phyloP scores from a whole-genome alignment of 83 land plant genomes.

The Diphasiastrum complanatum region DNA sequence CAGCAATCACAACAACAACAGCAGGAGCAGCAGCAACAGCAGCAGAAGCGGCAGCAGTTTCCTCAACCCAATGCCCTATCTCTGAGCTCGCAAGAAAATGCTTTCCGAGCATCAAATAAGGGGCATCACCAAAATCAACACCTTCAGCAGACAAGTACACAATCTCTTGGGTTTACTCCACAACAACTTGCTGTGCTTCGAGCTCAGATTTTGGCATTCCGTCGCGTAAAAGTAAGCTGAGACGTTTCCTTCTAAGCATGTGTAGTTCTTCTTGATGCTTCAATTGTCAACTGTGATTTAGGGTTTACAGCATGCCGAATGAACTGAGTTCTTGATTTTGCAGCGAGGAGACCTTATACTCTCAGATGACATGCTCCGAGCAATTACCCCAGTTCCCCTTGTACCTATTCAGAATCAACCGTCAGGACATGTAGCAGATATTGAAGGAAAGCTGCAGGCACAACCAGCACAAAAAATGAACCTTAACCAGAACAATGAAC shows the following conservation, averaged over 20 bases:
- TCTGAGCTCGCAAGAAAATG: no score
- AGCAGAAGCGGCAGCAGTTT: constrained; percentile 34
- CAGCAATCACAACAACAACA: constrained; percentile 20
- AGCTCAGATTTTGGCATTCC: constrained; percentile 90
- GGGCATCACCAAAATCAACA: constrained; percentile 34
- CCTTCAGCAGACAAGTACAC: not conserved
- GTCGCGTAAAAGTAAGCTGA: constrained; percentile 70
- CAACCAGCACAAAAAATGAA: no score
- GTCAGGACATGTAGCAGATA: no score
- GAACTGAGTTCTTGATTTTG: not conserved
- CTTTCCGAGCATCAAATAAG: constrained; percentile 21
- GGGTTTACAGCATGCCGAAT: not conserved
- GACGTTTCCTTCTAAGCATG: not conserved
- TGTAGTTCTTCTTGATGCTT: not conserved
- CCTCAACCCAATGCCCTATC: constrained; percentile 39
- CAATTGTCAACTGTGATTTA: not conserved
- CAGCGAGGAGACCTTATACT: constrained; percentile 66
- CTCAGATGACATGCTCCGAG: constrained; percentile 51
- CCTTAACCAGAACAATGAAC: no score
- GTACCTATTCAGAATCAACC: constrained; percentile 6
- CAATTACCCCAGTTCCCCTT: constrained; percentile 62
- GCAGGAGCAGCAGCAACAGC: constrained; percentile 38
- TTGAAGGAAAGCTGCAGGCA: no score
- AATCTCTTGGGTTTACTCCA: constrained; percentile 63
- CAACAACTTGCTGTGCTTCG: constrained; percentile 86